Percentiles rank a stretch among this genome's conserved stretches.
phyloP scores from a whole-genome alignment of 805 yeast species.

The Tetrapisispora taiwanensis region DNA sequence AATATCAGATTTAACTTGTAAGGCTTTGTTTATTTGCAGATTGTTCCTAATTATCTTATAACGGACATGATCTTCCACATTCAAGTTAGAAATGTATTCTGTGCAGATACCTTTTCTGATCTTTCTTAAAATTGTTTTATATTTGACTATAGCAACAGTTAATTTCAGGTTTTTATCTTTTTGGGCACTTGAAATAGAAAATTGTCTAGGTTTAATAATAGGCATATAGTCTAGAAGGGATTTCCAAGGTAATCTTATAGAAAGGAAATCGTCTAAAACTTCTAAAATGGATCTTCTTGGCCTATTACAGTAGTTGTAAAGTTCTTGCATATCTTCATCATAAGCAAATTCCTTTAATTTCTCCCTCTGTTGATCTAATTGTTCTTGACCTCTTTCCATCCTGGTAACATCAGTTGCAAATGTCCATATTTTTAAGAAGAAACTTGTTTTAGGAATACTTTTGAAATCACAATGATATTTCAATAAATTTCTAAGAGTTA shows the following conservation, averaged over 20 bases:
- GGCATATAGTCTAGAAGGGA: constrained; percentile 75
- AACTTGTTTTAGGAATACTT: constrained; percentile 75
- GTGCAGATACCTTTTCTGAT: constrained; percentile 77
- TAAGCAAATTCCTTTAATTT: constrained; percentile 66
- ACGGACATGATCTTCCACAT: constrained; percentile 39
- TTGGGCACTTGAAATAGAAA: constrained; percentile 64
- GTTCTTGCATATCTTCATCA: constrained; percentile 65
- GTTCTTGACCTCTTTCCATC: constrained; percentile 22
- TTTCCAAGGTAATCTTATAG: constrained; percentile 64
- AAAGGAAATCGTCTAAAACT: constrained; percentile 69
- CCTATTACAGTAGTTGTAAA: constrained; percentile 84
- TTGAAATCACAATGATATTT: constrained; percentile 74
- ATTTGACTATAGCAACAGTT: constrained; percentile 77
- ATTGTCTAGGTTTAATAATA: constrained; percentile 65
- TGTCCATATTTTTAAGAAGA: constrained; percentile 64
- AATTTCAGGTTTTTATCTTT: constrained; percentile 46
- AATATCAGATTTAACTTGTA: constrained; percentile 25
- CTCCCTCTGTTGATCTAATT: constrained; percentile 53
- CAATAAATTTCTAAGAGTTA: constrained; percentile 64
- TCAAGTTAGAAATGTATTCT: constrained; percentile 51
- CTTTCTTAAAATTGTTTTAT: constrained; percentile 68
- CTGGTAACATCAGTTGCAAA: constrained; percentile 48
- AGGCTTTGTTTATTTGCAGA: constrained; percentile 17
- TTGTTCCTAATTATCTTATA: constrained; percentile 43
- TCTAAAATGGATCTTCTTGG: constrained; percentile 85